Evolutionary conservation across 139 green algal genomes (phyloP).

Genomic region (Chlamydomonas sp.): DNA sequence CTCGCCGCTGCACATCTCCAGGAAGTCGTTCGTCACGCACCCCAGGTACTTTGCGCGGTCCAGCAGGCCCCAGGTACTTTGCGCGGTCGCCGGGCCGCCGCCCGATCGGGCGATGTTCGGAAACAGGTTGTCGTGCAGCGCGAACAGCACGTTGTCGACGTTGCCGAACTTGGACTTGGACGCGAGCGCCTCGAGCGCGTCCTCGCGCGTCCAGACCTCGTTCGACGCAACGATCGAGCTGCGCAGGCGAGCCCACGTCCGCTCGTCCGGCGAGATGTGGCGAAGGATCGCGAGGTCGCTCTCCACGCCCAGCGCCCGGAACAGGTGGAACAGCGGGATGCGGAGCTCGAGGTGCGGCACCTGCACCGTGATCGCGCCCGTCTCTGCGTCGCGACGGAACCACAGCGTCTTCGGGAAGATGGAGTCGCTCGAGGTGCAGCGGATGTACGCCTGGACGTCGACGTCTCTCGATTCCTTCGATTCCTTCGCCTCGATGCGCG

Average conservation of each 20-base stretch:
- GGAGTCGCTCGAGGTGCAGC: neutral
- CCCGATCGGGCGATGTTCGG: too few species aligned
- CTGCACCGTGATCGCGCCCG: neutral
- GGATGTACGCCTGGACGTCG: neutral
- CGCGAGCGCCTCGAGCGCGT: neutral
- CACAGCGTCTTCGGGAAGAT: neutral
- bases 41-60: conserved; percentile 1
- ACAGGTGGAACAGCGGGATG: conserved; percentile 52
- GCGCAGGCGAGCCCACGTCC: neutral
- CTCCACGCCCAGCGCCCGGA: conserved; percentile 80
- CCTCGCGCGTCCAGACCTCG: neutral
- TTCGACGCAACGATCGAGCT: neutral
- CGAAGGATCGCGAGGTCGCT: conserved; percentile 56
- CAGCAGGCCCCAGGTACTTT: too few species aligned
- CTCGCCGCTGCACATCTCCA: neutral
- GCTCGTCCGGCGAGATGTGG: neutral
- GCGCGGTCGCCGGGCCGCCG: too few species aligned
- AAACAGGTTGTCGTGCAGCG: neutral
- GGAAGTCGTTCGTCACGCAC: neutral
- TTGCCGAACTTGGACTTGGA: neutral
- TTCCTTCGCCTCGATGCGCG: neutral
- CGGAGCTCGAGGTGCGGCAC: conserved; percentile 57
- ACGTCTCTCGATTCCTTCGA: neutral
- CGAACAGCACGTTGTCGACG: neutral
- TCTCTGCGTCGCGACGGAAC: neutral